Percentiles rank a stretch among this genome's conserved stretches.
phyloP scores from a whole-genome alignment of 306 rosid genomes.

The Gastrolobium villosum region DNA sequence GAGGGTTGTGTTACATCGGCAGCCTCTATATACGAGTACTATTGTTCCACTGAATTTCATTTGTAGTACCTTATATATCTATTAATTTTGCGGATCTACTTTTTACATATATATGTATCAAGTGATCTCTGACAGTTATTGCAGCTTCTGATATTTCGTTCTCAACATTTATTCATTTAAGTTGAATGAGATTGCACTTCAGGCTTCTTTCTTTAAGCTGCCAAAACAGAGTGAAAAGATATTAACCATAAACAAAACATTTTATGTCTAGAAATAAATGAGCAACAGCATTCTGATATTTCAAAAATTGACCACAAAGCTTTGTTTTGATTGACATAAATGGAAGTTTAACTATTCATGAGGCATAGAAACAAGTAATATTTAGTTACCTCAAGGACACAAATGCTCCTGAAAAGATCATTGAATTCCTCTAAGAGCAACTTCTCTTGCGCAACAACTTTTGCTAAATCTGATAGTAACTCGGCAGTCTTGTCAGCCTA shows the following conservation, averaged over 20 bases:
- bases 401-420: constrained; percentile 56
- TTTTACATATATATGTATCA: constrained; percentile 15
- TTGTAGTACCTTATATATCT: background rate
- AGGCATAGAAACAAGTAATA: background rate
- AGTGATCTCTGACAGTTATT: constrained; percentile 11
- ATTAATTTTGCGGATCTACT: constrained; percentile 27
- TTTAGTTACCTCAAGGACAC: constrained; percentile 64
- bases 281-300: background rate
- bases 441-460: constrained; percentile 69
- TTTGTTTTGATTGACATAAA: background rate
- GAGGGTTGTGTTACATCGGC: background rate
- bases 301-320: background rate
- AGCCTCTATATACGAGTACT: background rate
- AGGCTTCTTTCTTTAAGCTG: constrained; percentile 73
- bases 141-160: constrained; percentile 41
- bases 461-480: constrained; percentile 67
- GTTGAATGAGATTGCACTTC: constrained; percentile 63
- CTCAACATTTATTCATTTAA: constrained; percentile 26
- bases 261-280: background rate
- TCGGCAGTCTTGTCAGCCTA: constrained; percentile 64
- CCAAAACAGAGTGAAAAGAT: background rate
- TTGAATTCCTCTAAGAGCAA: constrained; percentile 66
- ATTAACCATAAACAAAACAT: background rate
- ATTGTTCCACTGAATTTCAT: background rate
- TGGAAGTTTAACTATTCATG: background rate